Percentiles rank a stretch among this genome's conserved stretches.
These are phyloP conservation scores for Blastocrithidia nonstop DNA, from an alignment of 208 protist species.

Conservation along the genomic window DNA sequence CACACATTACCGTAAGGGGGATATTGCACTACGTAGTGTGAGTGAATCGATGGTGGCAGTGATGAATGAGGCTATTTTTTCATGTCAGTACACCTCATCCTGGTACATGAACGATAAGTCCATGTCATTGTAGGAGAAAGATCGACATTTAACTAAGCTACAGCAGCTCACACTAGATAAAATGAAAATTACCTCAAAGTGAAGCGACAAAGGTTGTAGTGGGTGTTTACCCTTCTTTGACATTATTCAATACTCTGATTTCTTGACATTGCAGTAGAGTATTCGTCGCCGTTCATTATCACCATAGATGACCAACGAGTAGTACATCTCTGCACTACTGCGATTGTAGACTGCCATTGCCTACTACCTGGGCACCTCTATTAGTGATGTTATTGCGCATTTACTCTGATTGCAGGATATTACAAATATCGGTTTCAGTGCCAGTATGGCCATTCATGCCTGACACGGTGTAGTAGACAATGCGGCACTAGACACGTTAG, in stretches of 20 bases:
- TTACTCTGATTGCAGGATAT: background rate
- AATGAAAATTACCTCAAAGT: background rate
- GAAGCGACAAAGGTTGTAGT: background rate
- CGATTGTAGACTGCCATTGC: background rate
- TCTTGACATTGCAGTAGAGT: background rate
- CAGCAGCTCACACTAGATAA: background rate
- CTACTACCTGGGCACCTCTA: background rate
- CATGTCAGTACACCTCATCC: background rate
- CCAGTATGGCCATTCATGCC: background rate
- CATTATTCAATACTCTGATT: background rate
- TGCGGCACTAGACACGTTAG: background rate
- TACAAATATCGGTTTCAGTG: background rate
- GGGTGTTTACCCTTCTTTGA: constrained; percentile 1
- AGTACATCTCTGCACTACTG: background rate
- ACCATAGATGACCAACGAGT: background rate
- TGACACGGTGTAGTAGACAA: background rate
- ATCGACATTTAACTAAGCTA: background rate
- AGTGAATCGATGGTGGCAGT: background rate
- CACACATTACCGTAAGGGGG: too few relatives aligned
- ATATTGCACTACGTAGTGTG: too few relatives aligned
- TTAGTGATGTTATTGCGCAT: background rate
- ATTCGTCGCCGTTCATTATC: background rate
- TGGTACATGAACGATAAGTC: background rate
- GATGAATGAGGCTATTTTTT: background rate
- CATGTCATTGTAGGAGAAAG: background rate